Conservation (phyloP, 768 basidiomycete species). For the Trametes coccinea region DNA sequence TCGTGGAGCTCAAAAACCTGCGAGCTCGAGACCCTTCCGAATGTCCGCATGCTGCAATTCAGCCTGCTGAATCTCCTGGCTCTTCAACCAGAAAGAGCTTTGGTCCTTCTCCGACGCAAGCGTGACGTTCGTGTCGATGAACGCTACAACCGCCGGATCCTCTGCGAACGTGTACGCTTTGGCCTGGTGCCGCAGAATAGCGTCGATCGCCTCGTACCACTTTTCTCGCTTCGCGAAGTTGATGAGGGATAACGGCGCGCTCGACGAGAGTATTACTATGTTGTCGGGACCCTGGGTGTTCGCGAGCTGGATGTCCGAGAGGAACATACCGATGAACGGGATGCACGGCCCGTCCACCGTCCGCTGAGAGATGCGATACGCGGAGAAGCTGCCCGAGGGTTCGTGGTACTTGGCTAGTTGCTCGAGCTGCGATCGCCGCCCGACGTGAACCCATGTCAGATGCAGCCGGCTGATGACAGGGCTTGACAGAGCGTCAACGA, state of each 20-base stretch:
- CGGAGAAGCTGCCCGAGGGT: slow-evolving; percentile 56
- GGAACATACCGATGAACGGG: slow-evolving; percentile 66
- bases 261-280: slow-evolving; percentile 23
- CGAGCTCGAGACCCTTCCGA: slow-evolving; percentile 64
- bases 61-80: slow-evolving; percentile 57
- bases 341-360: slow-evolving; percentile 53
- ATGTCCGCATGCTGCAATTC: slow-evolving; percentile 66
- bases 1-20: slow-evolving; percentile 51
- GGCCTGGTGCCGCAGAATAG: slow-evolving; percentile 59
- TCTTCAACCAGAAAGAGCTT: slow-evolving; percentile 57
- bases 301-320: slow-evolving; percentile 59
- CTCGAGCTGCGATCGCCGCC: slow-evolving; percentile 51
- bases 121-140: slow-evolving; percentile 49
- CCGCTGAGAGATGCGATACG: slow-evolving; percentile 51
- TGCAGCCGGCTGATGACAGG: slow-evolving; percentile 56
- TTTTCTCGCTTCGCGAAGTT: slow-evolving; percentile 57
- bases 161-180: slow-evolving; percentile 50
- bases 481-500: slow-evolving; percentile 63
- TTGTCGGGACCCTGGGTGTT: slow-evolving; percentile 50
- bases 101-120: slow-evolving; percentile 42
- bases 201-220: slow-evolving; percentile 54
- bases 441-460: slow-evolving; percentile 67
- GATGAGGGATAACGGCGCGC: slow-evolving; percentile 35
- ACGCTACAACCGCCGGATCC: slow-evolving; percentile 46
- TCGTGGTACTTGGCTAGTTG: slow-evolving; percentile 56